Conservation (phyloP, 2,329 filamentous ascomycete genomes). For the Ascochyta clinopodiicola region DNA sequence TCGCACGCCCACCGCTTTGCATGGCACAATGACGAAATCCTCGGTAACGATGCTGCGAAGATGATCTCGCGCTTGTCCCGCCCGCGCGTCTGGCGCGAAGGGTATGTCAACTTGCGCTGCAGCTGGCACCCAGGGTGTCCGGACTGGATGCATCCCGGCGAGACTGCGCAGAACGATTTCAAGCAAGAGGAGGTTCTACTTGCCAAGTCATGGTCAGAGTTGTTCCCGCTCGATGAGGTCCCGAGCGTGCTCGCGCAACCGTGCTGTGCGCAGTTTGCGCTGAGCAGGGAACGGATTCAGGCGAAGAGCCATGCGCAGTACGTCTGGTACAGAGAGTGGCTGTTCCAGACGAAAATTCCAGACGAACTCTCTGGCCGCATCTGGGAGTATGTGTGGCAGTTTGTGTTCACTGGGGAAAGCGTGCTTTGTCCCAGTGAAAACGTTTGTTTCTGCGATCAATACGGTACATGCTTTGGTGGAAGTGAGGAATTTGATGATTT, state of each 20-base stretch:
- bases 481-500: slow-evolving; percentile 58
- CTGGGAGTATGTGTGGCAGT: slow-evolving; percentile 71
- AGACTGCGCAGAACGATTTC: slow-evolving; percentile 43
- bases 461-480: slow-evolving; percentile 66
- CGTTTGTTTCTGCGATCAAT: slow-evolving; percentile 69
- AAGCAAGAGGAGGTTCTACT: slow-evolving; percentile 56
- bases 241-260: slow-evolving; percentile 63
- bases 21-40: slow-evolving; percentile 65
- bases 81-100: slow-evolving; percentile 55
- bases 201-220: slow-evolving; percentile 54
- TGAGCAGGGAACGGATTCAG: slow-evolving; percentile 64
- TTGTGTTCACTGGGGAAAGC: slow-evolving; percentile 62
- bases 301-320: slow-evolving; percentile 61
- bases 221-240: slow-evolving; percentile 57
- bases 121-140: slow-evolving; percentile 64
- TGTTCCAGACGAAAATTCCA: slow-evolving; percentile 62
- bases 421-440: slow-evolving; percentile 60
- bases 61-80: slow-evolving; percentile 56
- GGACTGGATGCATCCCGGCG: slow-evolving; percentile 59
- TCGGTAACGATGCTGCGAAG: slow-evolving; percentile 52
- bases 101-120: slow-evolving; percentile 64
- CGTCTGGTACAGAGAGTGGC: slow-evolving; percentile 66
- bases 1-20: slow-evolving; percentile 65
- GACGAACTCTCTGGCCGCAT: slow-evolving; percentile 65
- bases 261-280: slow-evolving; percentile 70